Base-by-base conservation (phyloP, 768 basidiomycete genomes). In the Xerocomellus amylosporus region DNA sequence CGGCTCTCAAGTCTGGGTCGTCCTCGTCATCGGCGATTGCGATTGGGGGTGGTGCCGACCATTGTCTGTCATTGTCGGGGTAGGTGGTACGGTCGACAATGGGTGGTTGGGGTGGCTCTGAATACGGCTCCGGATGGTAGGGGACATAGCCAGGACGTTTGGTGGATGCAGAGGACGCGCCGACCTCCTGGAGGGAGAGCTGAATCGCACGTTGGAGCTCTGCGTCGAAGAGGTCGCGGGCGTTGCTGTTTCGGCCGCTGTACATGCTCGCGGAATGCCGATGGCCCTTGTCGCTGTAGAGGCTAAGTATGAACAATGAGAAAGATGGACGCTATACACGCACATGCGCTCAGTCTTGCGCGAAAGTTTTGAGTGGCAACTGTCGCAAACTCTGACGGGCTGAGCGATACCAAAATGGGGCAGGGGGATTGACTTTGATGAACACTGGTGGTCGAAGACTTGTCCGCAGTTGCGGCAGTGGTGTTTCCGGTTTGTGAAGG, bases 381-480 rank as follows among this genome's bases (percentile, higher is more conserved):
- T 78, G 58, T 99, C 96, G 54, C 97, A 98, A 0, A 98, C 96
- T 37, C 97, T 79, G 7, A 99, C 97, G 36, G 89, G 87, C 64
- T 97, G 88, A 1, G 84, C 78, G 60, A 99, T 94, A 12, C 97
- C 97, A 63, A 92, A 96, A 67, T 94, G 90, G 5, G 97, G 96
- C 22, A 98, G 78, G 0, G 92, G 76, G 71, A 92, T 83, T 3
- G 79, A 75, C 71, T 93, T 90, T 33, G 89, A 86, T 0, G 93
- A 95, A 70, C 97, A 99, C 39, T 84, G 79, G 51, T 95, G 93
- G 72, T 98, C 96, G 66, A 97, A 98, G 14, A 98, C 93, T 67
- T 88, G 87, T 8, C 97, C 97, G 72, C 97, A 99, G 70, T 98
- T 98, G 14, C 97, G 85, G 68, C 97, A 99, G 65, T 99, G 97